Percentiles rank a stretch among this genome's conserved stretches.
These are phyloP conservation scores for Metarhizium sp. DNA, from an alignment of 2,329 filamentous ascomycete genomes.

Conservation along the genomic window DNA sequence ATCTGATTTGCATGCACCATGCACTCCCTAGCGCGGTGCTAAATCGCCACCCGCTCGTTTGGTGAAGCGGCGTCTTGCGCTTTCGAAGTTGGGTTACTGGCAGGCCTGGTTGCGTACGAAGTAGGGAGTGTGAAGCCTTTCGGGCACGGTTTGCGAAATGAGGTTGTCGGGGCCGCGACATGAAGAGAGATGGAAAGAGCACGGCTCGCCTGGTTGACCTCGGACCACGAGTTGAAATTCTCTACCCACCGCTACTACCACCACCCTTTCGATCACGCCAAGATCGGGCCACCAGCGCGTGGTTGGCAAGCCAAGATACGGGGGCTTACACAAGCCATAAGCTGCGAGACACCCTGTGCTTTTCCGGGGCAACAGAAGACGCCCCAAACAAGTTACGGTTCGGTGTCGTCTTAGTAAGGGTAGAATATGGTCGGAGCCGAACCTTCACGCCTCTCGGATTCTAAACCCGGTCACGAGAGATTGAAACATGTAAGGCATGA, in stretches of 20 bases:
- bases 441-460: neutral
- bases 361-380: neutral
- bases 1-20: conserved; percentile 5
- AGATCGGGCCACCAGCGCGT: neutral
- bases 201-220: neutral
- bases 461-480: neutral
- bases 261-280: neutral
- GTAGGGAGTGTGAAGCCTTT: neutral
- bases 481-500: neutral
- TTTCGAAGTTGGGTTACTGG: neutral
- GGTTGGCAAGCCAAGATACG: neutral
- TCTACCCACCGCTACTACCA: neutral
- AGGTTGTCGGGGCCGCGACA: neutral
- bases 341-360: neutral
- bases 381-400: too few species aligned
- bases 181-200: neutral
- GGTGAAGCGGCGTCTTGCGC: neutral
- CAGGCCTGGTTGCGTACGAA: neutral
- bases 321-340: neutral
- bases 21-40: neutral
- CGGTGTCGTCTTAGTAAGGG: neutral
- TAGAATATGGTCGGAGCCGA: neutral
- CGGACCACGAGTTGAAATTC: neutral
- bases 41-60: neutral
- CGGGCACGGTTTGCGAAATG: too few species aligned